phyloP scores from a whole-genome alignment of 345 rosid species.

The Eutrema heterophyllum region DNA sequence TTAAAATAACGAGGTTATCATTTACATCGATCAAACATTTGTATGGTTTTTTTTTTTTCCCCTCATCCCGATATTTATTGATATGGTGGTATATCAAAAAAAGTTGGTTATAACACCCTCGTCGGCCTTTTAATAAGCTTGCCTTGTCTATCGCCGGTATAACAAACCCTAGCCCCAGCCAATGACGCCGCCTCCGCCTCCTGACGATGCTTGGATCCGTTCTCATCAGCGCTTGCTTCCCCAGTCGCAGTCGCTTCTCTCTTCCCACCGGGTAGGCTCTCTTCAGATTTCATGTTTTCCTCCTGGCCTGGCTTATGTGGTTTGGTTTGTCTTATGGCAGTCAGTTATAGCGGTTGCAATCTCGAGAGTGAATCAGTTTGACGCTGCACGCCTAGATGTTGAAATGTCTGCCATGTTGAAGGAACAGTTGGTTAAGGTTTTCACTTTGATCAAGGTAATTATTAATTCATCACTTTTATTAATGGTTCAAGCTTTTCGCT shows the following conservation, averaged over 20 bases:
- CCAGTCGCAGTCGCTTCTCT: constrained; percentile 49
- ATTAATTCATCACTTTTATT: not conserved
- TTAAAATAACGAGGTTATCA: too few species aligned
- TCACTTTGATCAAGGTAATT: constrained; percentile 84
- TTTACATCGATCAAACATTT: too few species aligned
- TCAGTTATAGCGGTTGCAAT: constrained; percentile 57
- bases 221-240: constrained; percentile 47
- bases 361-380: constrained; percentile 95
- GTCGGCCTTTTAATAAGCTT: not conserved
- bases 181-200: constrained; percentile 36
- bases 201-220: constrained; percentile 58
- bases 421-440: constrained; percentile 89
- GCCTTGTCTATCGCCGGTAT: not conserved
- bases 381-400: constrained; percentile 87
- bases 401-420: constrained; percentile 98
- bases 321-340: constrained; percentile 32
- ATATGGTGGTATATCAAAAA: too few species aligned
- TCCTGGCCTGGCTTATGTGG: not conserved
- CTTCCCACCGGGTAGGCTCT: constrained; percentile 45
- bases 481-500: not conserved
- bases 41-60: too few species aligned
- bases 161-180: not conserved
- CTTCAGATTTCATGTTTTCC: not conserved
- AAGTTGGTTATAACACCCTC: too few species aligned
- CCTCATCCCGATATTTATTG: too few species aligned